These are phyloP conservation scores for Synchytrium microbalum DNA, from an alignment of 371 early-diverging fungal species.

Conservation along the genomic window DNA sequence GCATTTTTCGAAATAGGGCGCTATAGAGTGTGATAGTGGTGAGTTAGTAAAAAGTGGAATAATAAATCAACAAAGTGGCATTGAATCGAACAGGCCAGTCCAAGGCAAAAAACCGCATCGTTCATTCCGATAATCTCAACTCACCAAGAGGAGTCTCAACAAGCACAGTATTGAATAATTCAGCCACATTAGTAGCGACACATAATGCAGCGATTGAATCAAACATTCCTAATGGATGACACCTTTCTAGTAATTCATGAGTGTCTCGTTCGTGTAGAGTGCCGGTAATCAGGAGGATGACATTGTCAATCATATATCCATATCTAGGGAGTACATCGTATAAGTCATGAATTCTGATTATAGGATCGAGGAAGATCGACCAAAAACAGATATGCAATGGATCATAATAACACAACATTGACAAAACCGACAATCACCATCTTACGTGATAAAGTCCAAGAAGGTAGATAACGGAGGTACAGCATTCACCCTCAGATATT, in stretches of 20 bases:
- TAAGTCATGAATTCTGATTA: conserved; percentile 8
- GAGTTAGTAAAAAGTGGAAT: background rate
- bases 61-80: background rate
- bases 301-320: conserved; percentile 98
- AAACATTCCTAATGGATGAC: conserved; percentile 94
- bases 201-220: conserved; percentile 96
- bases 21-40: conserved; percentile 30
- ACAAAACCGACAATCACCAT: conserved; percentile 11
- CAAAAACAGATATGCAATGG: background rate
- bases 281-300: conserved; percentile 93
- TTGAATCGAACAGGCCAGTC: background rate
- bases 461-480: conserved; percentile 77
- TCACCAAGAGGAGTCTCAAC: conserved; percentile 92
- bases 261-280: conserved; percentile 96
- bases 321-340: conserved; percentile 50
- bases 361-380: background rate
- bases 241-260: conserved; percentile 89
- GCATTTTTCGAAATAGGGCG: conserved; percentile 95
- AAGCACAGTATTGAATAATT: conserved; percentile 90
- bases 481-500: conserved; percentile 82
- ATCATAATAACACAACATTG: background rate
- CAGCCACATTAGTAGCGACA: conserved; percentile 91
- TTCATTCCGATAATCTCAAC: background rate
- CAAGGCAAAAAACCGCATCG: background rate
- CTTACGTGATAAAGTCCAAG: conserved; percentile 92